Evolutionary conservation across 495 filamentous ascomycete genomes (phyloP).

Genomic region (Aspergillus incahuasiensis): DNA sequence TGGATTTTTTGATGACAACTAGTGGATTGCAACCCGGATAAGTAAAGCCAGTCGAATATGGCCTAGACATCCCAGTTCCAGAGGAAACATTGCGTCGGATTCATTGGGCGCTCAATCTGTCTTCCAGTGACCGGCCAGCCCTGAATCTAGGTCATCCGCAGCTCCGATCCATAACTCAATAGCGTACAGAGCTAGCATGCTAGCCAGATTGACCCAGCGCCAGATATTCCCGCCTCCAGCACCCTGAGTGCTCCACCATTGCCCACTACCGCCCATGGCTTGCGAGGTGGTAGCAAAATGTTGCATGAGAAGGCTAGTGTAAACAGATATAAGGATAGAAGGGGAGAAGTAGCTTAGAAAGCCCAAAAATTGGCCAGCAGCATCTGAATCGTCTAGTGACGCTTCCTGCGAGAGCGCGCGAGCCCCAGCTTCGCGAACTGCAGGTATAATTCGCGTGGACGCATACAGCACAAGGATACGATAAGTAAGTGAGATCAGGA

Average conservation of each 20-base stretch:
- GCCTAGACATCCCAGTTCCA: not conserved
- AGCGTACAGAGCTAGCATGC: slow-evolving; percentile 83
- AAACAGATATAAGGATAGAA: slow-evolving; percentile 86
- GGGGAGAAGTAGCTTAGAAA: slow-evolving; percentile 90
- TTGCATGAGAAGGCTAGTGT: slow-evolving; percentile 94
- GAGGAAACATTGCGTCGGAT: not conserved
- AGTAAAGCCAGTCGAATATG: not conserved
- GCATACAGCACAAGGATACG: slow-evolving; percentile 92
- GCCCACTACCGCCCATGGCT: slow-evolving; percentile 56
- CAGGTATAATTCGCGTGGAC: slow-evolving; percentile 92
- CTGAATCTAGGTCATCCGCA: slow-evolving; percentile 63
- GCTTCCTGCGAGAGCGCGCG: slow-evolving; percentile 77
- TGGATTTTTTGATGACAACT: no score
- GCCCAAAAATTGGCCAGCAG: slow-evolving; percentile 69
- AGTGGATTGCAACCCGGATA: no score
- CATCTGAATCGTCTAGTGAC: slow-evolving; percentile 78
- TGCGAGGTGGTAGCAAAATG: slow-evolving; percentile 75
- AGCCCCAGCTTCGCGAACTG: slow-evolving; percentile 79
- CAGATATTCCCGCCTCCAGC: slow-evolving; percentile 79
- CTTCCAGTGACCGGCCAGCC: slow-evolving; percentile 82
- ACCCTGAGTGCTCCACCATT: slow-evolving; percentile 82
- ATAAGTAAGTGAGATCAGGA: slow-evolving; percentile 90
- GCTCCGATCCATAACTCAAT: slow-evolving; percentile 82
- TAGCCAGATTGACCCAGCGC: slow-evolving; percentile 87
- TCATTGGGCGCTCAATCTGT: slow-evolving; percentile 58